phyloP scores from a whole-genome alignment of 208 protist species.

The Leishmania gerbilli region DNA sequence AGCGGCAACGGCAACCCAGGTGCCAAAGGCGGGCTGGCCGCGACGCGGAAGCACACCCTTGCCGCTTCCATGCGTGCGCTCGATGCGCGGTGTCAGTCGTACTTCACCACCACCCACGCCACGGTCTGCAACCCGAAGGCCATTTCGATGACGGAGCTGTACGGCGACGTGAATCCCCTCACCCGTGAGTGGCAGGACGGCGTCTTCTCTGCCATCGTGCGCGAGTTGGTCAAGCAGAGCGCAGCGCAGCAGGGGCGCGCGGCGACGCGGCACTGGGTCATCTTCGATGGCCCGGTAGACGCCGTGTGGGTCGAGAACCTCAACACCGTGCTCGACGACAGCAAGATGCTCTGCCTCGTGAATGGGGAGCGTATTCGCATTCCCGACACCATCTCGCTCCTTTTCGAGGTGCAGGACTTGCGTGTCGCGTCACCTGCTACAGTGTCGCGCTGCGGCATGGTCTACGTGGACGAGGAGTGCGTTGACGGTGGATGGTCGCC shows the following conservation, averaged over 20 bases:
- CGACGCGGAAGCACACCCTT: not conserved
- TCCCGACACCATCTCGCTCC: slow-evolving; percentile 86
- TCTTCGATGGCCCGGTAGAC: slow-evolving; percentile 99
- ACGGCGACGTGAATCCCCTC: slow-evolving; percentile 94
- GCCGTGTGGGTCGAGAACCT: slow-evolving; percentile 99
- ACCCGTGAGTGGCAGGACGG: slow-evolving; percentile 97
- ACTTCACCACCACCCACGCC: slow-evolving; percentile 66
- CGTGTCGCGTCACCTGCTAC: slow-evolving; percentile 97
- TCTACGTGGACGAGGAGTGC: slow-evolving; percentile 94
- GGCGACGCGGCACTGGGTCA: slow-evolving; percentile 91
- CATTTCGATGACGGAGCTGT: slow-evolving; percentile 95
- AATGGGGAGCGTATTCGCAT: slow-evolving; percentile 97
- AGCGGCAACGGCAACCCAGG: slow-evolving; percentile 5
- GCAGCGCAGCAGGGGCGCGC: slow-evolving; percentile 5
- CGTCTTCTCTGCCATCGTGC: slow-evolving; percentile 91
- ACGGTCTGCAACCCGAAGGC: slow-evolving; percentile 94
- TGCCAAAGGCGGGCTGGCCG: not conserved
- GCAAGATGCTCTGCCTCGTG: slow-evolving; percentile 97
- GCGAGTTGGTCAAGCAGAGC: slow-evolving; percentile 75
- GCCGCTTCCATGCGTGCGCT: slow-evolving; percentile 31
- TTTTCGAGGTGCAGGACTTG: slow-evolving; percentile 99
- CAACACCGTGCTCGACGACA: slow-evolving; percentile 99
- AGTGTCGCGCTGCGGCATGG: slow-evolving; percentile 98
- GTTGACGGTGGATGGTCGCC: slow-evolving; percentile 84
- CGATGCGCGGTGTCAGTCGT: slow-evolving; percentile 57